Evolutionary conservation across 352 stramenopile species (phyloP).

Genomic region (Pythium monospermum): DNA sequence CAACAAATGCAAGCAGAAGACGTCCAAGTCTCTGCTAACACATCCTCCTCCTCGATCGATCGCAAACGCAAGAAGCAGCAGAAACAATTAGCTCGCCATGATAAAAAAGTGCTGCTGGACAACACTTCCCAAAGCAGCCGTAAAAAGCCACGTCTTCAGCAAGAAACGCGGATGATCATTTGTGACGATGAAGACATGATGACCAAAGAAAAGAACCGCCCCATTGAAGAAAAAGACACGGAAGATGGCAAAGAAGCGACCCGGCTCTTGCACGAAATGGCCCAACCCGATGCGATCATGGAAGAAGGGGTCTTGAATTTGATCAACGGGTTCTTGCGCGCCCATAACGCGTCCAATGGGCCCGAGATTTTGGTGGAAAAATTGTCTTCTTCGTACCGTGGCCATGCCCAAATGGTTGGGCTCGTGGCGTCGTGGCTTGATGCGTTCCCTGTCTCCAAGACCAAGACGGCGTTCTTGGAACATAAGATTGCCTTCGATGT

Average conservation of each 20-base stretch:
- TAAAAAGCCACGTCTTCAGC: too few species aligned
- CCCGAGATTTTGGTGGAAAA: conserved; percentile 84
- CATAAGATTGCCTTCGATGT: conserved; percentile 77
- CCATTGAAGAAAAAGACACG: conserved; percentile 56
- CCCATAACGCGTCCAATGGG: conserved; percentile 72
- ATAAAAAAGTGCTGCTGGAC: conserved; percentile 26
- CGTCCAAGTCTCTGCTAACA: too few species aligned
- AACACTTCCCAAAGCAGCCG: too few species aligned
- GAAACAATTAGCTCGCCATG: conserved; percentile 41
- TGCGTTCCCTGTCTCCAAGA: conserved; percentile 48
- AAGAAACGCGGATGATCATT: conserved; percentile 75
- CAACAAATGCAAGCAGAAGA: too few species aligned
- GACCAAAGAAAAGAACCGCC: conserved; percentile 15
- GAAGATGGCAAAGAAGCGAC: conserved; percentile 75
- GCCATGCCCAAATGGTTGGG: conserved; percentile 83
- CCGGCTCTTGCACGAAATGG: conserved; percentile 57
- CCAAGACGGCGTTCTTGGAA: conserved; percentile 49
- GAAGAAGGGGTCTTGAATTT: conserved; percentile 69
- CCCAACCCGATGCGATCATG: conserved; percentile 79
- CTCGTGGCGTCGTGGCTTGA: conserved; percentile 84
- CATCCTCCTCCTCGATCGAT: neutral
- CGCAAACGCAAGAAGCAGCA: conserved; percentile 27
- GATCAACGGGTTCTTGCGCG: conserved; percentile 82
- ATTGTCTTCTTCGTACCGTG: conserved; percentile 81
- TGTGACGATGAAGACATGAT: conserved; percentile 72